These are phyloP conservation scores for Cutaneotrichosporon sp. DNA, from an alignment of 1,284 basidiomycete genomes.

Conservation along the genomic window DNA sequence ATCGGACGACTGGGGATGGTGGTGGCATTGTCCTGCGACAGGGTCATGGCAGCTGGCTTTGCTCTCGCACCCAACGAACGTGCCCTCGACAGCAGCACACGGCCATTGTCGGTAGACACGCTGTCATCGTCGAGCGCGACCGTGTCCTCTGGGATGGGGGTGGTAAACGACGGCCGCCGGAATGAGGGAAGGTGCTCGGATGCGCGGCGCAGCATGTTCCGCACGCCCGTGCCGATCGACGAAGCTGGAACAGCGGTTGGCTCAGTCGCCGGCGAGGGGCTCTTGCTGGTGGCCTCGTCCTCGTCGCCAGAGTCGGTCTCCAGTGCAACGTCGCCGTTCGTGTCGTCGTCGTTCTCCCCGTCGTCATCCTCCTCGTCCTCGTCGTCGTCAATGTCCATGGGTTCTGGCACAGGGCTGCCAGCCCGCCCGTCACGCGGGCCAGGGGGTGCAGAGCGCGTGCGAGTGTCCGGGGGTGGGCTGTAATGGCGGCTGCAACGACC, in stretches of 20 bases:
- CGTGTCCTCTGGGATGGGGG: background rate
- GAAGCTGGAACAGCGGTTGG: background rate
- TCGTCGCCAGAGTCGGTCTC: background rate
- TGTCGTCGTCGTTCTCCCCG: constrained; percentile 61
- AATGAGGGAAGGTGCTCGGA: constrained; percentile 40
- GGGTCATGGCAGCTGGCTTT: background rate
- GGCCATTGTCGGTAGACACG: background rate
- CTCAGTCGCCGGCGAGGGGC: background rate
- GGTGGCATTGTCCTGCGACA: background rate
- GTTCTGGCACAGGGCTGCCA: constrained; percentile 40
- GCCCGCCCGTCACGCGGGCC: constrained; percentile 42
- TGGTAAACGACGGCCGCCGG: constrained; percentile 25
- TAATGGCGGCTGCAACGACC: constrained; percentile 39
- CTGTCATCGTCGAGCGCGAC: constrained; percentile 5
- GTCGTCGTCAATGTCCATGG: constrained; percentile 58
- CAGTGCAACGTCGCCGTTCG: background rate
- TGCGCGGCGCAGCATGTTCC: constrained; percentile 36
- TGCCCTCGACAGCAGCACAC: constrained; percentile 9
- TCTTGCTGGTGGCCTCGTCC: background rate
- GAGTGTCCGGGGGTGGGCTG: constrained; percentile 36
- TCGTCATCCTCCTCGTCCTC: constrained; percentile 46
- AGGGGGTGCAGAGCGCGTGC: constrained; percentile 29
- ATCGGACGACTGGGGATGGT: constrained; percentile 4
- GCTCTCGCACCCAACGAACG: constrained; percentile 11
- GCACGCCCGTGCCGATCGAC: constrained; percentile 19